Conservation (phyloP, 2,329 filamentous ascomycete species). For the Colletotrichum sp. region DNA sequence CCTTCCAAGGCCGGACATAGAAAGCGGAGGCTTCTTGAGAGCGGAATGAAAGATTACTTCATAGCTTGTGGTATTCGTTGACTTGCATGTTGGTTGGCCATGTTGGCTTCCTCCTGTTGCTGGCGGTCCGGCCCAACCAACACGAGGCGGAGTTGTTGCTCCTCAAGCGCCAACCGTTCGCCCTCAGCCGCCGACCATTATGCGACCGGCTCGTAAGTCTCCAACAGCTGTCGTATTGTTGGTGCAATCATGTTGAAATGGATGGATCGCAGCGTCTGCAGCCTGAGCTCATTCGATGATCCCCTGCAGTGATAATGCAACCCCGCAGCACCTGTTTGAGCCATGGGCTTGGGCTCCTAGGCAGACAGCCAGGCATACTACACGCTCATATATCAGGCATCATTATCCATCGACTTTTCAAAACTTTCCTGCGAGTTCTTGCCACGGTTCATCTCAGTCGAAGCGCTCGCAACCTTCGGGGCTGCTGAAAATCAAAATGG, state of each 20-base stretch:
- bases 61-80: not conserved
- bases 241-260: not conserved
- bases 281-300: not conserved
- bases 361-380: not conserved
- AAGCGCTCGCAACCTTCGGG: accelerated
- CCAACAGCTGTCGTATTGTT: not conserved
- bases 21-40: not conserved
- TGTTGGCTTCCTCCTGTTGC: not conserved
- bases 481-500: not conserved
- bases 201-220: not conserved
- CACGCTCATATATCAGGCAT: not conserved
- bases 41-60: not conserved
- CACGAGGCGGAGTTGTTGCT: not conserved
- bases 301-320: not conserved
- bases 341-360: not conserved
- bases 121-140: not conserved
- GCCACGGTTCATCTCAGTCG: accelerated
- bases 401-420: accelerated
- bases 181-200: not conserved
- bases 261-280: not conserved
- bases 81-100: not conserved
- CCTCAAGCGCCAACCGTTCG: not conserved
- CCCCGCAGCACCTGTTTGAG: not conserved
- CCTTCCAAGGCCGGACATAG: not conserved
- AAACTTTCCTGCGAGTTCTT: accelerated